Percentiles rank a stretch among this genome's conserved stretches.
These are phyloP conservation scores for Mortierella sp. DNA, from an alignment of 371 early-diverging fungal species.

Conservation along the genomic window DNA sequence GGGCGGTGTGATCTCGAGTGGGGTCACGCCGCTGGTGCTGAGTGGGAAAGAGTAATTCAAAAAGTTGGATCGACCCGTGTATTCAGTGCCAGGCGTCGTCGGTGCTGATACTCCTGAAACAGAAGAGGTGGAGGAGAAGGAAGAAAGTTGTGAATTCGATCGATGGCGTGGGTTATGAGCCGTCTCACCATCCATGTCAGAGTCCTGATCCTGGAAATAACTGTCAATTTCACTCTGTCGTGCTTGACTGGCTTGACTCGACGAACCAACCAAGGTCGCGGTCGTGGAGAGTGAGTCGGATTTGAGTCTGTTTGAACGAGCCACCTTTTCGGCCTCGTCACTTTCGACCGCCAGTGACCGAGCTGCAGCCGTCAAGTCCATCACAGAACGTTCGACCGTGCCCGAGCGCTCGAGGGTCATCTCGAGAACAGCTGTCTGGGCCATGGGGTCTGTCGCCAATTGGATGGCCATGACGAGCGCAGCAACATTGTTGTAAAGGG, in stretches of 20 bases:
- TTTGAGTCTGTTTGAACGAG: slow-evolving; percentile 9
- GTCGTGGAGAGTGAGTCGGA: slow-evolving; percentile 16
- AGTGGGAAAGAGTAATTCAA: slow-evolving; percentile 1
- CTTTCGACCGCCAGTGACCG: slow-evolving; percentile 29
- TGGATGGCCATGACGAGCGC: slow-evolving; percentile 74
- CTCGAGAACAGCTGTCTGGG: slow-evolving; percentile 44
- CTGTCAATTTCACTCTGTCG: slow-evolving; percentile 33
- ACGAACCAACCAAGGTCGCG: slow-evolving; percentile 14
- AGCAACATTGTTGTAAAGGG: slow-evolving; percentile 74
- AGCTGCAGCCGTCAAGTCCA: slow-evolving; percentile 18
- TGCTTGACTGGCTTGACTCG: slow-evolving; percentile 2
- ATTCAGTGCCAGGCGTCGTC: slow-evolving; percentile 47
- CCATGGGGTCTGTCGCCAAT: slow-evolving; percentile 64
- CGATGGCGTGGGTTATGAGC: slow-evolving; percentile 33
- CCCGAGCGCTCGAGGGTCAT: slow-evolving; percentile 42
- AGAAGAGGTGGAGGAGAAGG: slow-evolving; percentile 41
- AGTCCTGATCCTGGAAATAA: slow-evolving; percentile 43
- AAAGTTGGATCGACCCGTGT: slow-evolving; percentile 30
- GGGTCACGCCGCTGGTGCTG: not conserved
- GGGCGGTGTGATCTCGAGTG: slow-evolving; percentile 50
- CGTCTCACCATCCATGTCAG: slow-evolving; percentile 26
- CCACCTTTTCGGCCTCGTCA: slow-evolving; percentile 22
- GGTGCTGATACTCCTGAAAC: slow-evolving; percentile 36
- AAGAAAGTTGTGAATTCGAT: slow-evolving; percentile 40
- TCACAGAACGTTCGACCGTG: slow-evolving; percentile 34